Evolutionary conservation across 805 yeast species (phyloP).

Genomic region (Suhomyces canberraensis): DNA sequence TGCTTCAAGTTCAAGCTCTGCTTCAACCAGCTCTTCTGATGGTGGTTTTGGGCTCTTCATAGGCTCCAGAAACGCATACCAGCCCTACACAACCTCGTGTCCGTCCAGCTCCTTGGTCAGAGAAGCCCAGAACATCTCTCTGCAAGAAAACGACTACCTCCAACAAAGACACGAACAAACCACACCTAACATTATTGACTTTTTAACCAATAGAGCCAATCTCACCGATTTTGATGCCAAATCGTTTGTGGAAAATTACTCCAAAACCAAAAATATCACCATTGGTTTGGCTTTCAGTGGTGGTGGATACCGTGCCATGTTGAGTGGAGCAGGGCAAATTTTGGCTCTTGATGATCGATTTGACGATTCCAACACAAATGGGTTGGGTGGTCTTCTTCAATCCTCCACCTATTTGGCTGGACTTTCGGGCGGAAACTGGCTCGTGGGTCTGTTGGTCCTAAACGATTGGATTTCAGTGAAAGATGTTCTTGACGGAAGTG

Average conservation of each 20-base stretch:
- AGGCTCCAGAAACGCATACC: slow-evolving; percentile 18
- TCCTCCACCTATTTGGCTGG: slow-evolving; percentile 13
- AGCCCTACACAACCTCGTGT: slow-evolving; percentile 29
- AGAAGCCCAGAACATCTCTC: slow-evolving; percentile 23
- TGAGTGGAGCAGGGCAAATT: slow-evolving; percentile 13
- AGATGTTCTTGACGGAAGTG: slow-evolving; percentile 22
- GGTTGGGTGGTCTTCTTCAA: slow-evolving; percentile 35
- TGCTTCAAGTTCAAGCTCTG: slow-evolving; percentile 1
- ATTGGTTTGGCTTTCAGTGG: slow-evolving; percentile 33
- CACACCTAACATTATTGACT: slow-evolving; percentile 25
- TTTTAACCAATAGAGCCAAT: slow-evolving; percentile 27
- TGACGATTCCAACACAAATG: slow-evolving; percentile 21
- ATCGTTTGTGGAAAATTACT: slow-evolving; percentile 20
- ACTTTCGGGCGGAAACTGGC: slow-evolving; percentile 57
- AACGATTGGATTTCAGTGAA: slow-evolving; percentile 36
- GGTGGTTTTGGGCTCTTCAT: not conserved
- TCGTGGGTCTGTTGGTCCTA: slow-evolving; percentile 46
- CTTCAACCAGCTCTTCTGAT: not conserved
- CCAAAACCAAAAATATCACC: slow-evolving; percentile 23
- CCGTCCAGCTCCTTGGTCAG: slow-evolving; percentile 26
- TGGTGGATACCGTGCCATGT: slow-evolving; percentile 38
- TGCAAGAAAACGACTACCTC: slow-evolving; percentile 26
- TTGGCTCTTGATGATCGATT: slow-evolving; percentile 11
- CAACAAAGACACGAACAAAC: slow-evolving; percentile 24
- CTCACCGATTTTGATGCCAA: slow-evolving; percentile 32